Evolutionary conservation across 495 filamentous ascomycete species (phyloP).

Genomic region (Hypoxylon rickii): DNA sequence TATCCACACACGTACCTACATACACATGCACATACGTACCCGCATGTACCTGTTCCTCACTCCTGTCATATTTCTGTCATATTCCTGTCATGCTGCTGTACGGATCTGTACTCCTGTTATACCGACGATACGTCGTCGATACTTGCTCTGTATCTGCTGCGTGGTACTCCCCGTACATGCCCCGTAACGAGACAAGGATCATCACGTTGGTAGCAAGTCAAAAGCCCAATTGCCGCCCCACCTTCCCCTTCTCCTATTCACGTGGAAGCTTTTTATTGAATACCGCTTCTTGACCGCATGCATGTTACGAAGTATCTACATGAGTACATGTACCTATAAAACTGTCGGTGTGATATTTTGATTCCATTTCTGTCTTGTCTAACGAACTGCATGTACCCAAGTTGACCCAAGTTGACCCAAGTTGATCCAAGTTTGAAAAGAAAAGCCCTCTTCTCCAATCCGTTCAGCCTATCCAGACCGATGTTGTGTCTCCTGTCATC

Average conservation of each 20-base stretch:
- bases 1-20: not conserved
- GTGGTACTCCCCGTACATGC: too few relatives aligned
- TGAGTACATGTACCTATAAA: slow-evolving; percentile 5
- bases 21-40: not conserved
- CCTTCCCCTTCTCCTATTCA: slow-evolving; percentile 16
- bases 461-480: not conserved
- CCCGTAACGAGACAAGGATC: slow-evolving; percentile 10
- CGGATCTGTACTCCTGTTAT: too few relatives aligned
- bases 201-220: slow-evolving; percentile 15
- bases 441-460: slow-evolving; percentile 3
- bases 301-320: too few relatives aligned
- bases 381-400: not conserved
- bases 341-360: slow-evolving; percentile 25
- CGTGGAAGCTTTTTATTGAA: slow-evolving; percentile 35
- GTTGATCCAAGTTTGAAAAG: too few relatives aligned
- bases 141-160: too few relatives aligned
- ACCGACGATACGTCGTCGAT: too few relatives aligned
- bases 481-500: too few relatives aligned
- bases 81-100: too few relatives aligned
- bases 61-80: too few relatives aligned
- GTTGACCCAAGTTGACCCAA: too few relatives aligned
- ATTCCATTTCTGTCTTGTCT: not conserved
- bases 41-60: not conserved
- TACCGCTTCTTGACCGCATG: slow-evolving; percentile 30
- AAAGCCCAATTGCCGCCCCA: slow-evolving; percentile 13